A percentile compares a stretch with the other conserved stretches of the same genome.
Conservation (phyloP, 768 basidiomycete species). For the Xerocomus brunneocitrinus region DNA sequence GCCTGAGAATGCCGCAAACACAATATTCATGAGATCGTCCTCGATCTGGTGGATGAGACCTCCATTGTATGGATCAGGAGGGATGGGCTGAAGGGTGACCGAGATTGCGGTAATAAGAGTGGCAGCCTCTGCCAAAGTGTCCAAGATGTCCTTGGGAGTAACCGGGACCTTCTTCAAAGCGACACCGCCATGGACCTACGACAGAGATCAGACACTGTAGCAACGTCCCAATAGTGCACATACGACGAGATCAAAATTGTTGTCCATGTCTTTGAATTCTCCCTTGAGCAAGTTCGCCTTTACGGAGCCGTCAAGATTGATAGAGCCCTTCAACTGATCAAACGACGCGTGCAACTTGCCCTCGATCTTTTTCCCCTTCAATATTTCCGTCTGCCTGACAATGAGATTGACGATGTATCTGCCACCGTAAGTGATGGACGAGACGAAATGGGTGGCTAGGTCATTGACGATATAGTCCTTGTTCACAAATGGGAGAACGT, state of each 20-base stretch:
- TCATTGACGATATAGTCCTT: neutral
- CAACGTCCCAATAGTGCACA: neutral
- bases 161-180: neutral
- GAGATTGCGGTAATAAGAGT: neutral
- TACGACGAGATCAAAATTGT: neutral
- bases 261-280: neutral
- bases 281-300: neutral
- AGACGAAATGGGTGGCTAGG: neutral
- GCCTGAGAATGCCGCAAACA: neutral
- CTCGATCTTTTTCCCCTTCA: neutral
- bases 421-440: neutral
- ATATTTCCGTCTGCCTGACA: neutral
- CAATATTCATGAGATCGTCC: neutral
- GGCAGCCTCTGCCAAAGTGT: neutral
- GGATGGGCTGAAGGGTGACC: neutral
- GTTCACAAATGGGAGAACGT: neutral
- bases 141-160: neutral
- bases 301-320: neutral
- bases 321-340: neutral
- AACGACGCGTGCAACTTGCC: neutral
- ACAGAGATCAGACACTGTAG: neutral
- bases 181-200: neutral
- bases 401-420: neutral
- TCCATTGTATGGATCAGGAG: neutral
- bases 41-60: neutral